Conservation (phyloP, 1,139 yeast genomes). For the Kodamaea sp. region DNA sequence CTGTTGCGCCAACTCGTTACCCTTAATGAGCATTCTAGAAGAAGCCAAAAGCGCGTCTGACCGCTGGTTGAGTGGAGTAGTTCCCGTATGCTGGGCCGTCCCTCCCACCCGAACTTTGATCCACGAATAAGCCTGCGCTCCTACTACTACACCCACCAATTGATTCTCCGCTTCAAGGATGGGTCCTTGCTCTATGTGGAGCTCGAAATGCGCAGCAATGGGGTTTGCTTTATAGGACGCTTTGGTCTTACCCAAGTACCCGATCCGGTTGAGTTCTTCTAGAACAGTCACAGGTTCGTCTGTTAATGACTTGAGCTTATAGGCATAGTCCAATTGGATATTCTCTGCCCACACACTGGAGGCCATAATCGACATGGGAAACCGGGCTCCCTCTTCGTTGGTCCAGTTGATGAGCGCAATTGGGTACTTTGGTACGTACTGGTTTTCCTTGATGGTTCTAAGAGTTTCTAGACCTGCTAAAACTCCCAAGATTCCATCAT, state of each 20-base stretch:
- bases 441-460: conserved; percentile 62
- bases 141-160: conserved; percentile 64
- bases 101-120: conserved; percentile 55
- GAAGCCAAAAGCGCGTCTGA: conserved; percentile 64
- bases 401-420: conserved; percentile 70
- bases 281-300: conserved; percentile 55
- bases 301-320: conserved; percentile 52
- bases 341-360: conserved; percentile 68
- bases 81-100: conserved; percentile 70
- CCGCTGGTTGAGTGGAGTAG: conserved; percentile 67
- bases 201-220: conserved; percentile 67
- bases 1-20: conserved; percentile 56
- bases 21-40: conserved; percentile 54
- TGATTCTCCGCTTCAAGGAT: conserved; percentile 56
- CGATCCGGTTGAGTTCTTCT: conserved; percentile 60
- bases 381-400: conserved; percentile 79
- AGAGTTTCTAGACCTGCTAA: conserved; percentile 66
- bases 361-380: conserved; percentile 66
- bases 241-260: conserved; percentile 54
- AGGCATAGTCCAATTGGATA: conserved; percentile 47
- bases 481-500: conserved; percentile 73
- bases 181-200: conserved; percentile 80
- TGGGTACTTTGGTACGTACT: conserved; percentile 60
- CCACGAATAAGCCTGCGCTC: conserved; percentile 72
- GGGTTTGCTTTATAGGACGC: conserved; percentile 55